Base-by-base conservation (phyloP, 192 early-diverging fungal genomes). In the Mycoemilia scoparia region DNA sequence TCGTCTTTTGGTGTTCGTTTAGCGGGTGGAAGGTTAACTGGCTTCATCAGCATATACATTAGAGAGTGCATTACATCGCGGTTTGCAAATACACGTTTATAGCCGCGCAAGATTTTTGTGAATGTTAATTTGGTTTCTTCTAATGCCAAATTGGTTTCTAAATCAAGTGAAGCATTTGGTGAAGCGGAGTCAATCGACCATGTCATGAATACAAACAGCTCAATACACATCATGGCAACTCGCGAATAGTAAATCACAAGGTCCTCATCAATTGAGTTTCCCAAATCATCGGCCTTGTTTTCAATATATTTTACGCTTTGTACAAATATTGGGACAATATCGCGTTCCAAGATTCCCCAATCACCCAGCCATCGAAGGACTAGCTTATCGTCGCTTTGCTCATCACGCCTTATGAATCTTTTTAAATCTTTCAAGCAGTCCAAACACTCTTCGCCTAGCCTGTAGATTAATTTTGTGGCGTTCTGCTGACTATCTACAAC, bases 391-490 rank as follows among this genome's bases (percentile, higher is more conserved):
- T 71, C 61, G 34, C 57, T 54, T 18, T 67, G 57, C 28, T 81
- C 76, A 45, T 87, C 82, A 43, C 58, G 54, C 26, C 82, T 77
- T 32, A 95, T 79, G 31, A 78, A 70, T 29, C 75, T 69, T 59
- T 88, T 87, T 27, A 95, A 63, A 43, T 95, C 89, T 42, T 79
- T 70, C 6, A 95, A 66, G 44, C 86, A 90, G 3, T 64, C 74
- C 20, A 81, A 47, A 20, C 71, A 81, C 55, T 93, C 88, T 41
- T 81, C 76, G 28, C 82, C 84, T 42, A 79, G 67, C 22, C 75
- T 49, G 52, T 89, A 93, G 29, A 51, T 51, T 46, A 61, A 55
- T 2, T 27, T 24, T 0, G 22, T 49, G 9, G 41, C 13, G 18
- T 40, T 24, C 20, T 55, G n/a, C n/a, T n/a, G n/a, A n/a, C n/a